A percentile compares a stretch with the other conserved stretches of the same genome.
Evolutionary conservation across 805 yeast genomes (phyloP).

Genomic region (Candida orba): DNA sequence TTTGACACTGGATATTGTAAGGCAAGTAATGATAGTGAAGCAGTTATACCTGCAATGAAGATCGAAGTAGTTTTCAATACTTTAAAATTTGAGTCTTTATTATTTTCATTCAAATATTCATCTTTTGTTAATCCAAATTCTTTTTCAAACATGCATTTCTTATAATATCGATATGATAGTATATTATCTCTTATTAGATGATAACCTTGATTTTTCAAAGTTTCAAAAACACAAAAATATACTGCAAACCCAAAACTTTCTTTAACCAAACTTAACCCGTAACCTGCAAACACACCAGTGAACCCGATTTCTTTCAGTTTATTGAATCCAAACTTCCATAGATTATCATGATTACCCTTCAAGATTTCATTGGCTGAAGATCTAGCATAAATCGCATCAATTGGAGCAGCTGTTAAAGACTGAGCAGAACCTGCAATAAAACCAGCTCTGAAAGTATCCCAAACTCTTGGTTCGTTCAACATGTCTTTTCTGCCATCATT

Average conservation of each 20-base stretch:
- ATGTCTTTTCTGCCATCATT: constrained; percentile 19
- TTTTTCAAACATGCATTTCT: constrained; percentile 25
- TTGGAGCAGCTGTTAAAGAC: constrained; percentile 87
- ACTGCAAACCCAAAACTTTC: constrained; percentile 80
- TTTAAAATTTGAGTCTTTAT: constrained; percentile 27
- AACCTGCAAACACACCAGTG: constrained; percentile 86
- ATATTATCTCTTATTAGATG: constrained; percentile 39
- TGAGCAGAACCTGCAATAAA: constrained; percentile 81
- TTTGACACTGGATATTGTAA: constrained; percentile 81
- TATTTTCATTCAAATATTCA: constrained; percentile 19
- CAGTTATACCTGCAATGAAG: constrained; percentile 79
- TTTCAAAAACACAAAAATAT: constrained; percentile 76
- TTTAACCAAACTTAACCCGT: constrained; percentile 66
- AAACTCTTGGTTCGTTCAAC: constrained; percentile 23
- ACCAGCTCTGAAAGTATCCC: constrained; percentile 72
- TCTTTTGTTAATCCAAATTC: constrained; percentile 15
- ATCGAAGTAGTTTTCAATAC: constrained; percentile 63
- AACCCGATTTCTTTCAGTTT: constrained; percentile 70
- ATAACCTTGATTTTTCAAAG: constrained; percentile 64
- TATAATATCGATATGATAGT: constrained; percentile 35
- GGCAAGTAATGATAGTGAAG: constrained; percentile 67
- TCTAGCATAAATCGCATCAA: constrained; percentile 84
- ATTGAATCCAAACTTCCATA: constrained; percentile 70
- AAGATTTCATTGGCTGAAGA: constrained; percentile 70
- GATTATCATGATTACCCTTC: constrained; percentile 55